These are phyloP conservation scores for Toxicodendron radicans DNA, from an alignment of 345 rosid genomes.

Conservation along the genomic window DNA sequence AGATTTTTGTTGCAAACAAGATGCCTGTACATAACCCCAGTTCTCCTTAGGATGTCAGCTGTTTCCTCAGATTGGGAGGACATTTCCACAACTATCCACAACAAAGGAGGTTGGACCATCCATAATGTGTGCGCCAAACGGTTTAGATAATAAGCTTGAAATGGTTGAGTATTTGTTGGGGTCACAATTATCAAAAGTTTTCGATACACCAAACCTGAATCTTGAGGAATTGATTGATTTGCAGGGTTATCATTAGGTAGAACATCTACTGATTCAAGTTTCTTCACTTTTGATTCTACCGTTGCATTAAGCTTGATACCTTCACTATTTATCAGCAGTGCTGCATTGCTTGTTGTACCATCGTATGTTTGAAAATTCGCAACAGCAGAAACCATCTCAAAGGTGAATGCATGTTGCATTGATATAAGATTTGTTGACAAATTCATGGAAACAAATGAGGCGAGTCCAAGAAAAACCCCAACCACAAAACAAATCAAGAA, in stretches of 20 bases:
- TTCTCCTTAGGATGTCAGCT: slow-evolving; percentile 50
- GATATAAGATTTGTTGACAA: slow-evolving; percentile 28
- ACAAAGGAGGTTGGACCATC: slow-evolving; percentile 51
- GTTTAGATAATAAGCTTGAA: slow-evolving; percentile 54
- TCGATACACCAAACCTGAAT: slow-evolving; percentile 18
- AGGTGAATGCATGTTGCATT: slow-evolving; percentile 38
- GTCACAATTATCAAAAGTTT: slow-evolving; percentile 65
- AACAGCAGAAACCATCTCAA: slow-evolving; percentile 36
- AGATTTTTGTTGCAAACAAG: slow-evolving; percentile 53
- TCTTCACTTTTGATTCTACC: slow-evolving; percentile 19
- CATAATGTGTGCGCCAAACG: slow-evolving; percentile 50
- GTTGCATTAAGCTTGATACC: slow-evolving; percentile 20
- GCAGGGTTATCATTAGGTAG: slow-evolving; percentile 1
- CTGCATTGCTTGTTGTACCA: slow-evolving; percentile 22
- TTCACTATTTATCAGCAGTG: not conserved
- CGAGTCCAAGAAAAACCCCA: slow-evolving; percentile 54
- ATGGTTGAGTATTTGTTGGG: slow-evolving; percentile 36
- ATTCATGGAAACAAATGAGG: slow-evolving; percentile 40
- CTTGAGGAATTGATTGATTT: slow-evolving; percentile 24
- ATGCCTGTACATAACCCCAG: slow-evolving; percentile 61
- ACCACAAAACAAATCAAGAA: slow-evolving; percentile 48
- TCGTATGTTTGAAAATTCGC: slow-evolving; percentile 19
- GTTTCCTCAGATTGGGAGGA: slow-evolving; percentile 53
- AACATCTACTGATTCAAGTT: slow-evolving; percentile 11
- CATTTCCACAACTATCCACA: slow-evolving; percentile 76